A percentile compares a stretch with the other conserved stretches of the same genome.
Evolutionary conservation across 306 rosid genomes (phyloP).

Genomic region (Begonia loranthoides): DNA sequence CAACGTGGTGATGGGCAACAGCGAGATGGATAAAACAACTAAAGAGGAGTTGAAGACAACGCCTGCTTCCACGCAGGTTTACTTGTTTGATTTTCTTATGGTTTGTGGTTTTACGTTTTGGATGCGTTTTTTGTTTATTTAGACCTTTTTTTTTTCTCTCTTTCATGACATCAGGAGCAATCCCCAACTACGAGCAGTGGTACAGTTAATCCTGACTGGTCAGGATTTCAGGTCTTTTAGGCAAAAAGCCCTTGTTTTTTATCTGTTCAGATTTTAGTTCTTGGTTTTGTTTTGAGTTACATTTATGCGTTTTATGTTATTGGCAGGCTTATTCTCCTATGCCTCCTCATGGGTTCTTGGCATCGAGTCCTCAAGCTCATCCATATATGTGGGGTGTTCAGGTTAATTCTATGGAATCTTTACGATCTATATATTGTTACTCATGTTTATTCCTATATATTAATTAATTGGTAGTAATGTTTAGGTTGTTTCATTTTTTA

Average conservation of each 20-base stretch:
- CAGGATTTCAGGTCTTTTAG: conserved; percentile 72
- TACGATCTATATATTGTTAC: neutral
- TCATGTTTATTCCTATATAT: neutral
- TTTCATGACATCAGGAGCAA: conserved; percentile 49
- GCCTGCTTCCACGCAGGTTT: conserved; percentile 63
- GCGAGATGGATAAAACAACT: conserved; percentile 68
- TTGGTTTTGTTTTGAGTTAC: conserved; percentile 8
- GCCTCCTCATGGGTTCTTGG: conserved; percentile 89
- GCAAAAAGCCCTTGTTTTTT: conserved; percentile 9
- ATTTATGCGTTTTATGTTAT: neutral
- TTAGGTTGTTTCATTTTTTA: too few species aligned
- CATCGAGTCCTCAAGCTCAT: conserved; percentile 90
- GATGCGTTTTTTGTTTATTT: neutral
- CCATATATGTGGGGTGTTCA: conserved; percentile 99
- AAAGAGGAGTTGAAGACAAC: conserved; percentile 57
- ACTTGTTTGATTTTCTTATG: conserved; percentile 10
- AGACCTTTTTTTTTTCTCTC: conserved; percentile 6
- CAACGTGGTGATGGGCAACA: conserved; percentile 43
- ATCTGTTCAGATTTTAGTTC: conserved; percentile 6
- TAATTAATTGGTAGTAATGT: too few species aligned
- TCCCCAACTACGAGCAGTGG: conserved; percentile 49
- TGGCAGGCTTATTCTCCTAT: conserved; percentile 84
- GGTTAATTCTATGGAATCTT: conserved; percentile 16
- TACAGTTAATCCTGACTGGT: conserved; percentile 83
- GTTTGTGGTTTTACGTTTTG: neutral